Conservation (phyloP, 2,329 filamentous ascomycete species). For the Sporothrix luriei region DNA sequence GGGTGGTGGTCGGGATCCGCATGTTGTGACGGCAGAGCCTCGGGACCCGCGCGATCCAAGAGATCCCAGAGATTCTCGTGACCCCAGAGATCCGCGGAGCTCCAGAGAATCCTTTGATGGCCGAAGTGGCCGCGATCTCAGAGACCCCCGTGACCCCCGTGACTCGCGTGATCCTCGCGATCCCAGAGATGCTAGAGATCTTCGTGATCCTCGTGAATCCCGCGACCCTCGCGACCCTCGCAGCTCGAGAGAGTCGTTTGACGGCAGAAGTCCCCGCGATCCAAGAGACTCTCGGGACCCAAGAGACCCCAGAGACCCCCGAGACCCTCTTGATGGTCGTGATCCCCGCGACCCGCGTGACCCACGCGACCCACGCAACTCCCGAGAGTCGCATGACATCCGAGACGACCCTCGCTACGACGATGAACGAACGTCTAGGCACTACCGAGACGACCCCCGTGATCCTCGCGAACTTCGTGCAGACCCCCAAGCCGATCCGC, state of each 20-base stretch:
- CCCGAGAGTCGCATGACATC: constrained; percentile 14
- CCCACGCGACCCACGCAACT: neutral
- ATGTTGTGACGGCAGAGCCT: constrained; percentile 29
- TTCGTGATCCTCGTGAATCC: constrained; percentile 23
- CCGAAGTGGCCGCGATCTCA: constrained; percentile 14
- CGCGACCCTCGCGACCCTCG: constrained; percentile 15
- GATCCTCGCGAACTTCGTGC: constrained; percentile 22
- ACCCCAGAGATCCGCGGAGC: constrained; percentile 17
- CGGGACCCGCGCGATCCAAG: constrained; percentile 33
- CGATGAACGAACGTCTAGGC: neutral
- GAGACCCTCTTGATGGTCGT: constrained; percentile 18
- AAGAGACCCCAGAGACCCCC: constrained; percentile 22
- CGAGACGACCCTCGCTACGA: neutral
- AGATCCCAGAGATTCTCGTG: constrained; percentile 14
- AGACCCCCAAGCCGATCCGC: constrained; percentile 18
- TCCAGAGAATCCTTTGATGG: constrained; percentile 31
- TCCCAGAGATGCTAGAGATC: neutral
- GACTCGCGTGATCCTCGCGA: neutral
- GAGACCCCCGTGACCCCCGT: neutral
- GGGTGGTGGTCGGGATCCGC: constrained; percentile 31
- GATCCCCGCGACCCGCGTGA: constrained; percentile 26
- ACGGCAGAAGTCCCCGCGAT: constrained; percentile 6
- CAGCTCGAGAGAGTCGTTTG: constrained; percentile 5
- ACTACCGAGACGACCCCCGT: constrained; percentile 12
- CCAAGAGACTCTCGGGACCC: neutral